phyloP scores from a whole-genome alignment of 306 rosid species.

The Mucuna pruriens region DNA sequence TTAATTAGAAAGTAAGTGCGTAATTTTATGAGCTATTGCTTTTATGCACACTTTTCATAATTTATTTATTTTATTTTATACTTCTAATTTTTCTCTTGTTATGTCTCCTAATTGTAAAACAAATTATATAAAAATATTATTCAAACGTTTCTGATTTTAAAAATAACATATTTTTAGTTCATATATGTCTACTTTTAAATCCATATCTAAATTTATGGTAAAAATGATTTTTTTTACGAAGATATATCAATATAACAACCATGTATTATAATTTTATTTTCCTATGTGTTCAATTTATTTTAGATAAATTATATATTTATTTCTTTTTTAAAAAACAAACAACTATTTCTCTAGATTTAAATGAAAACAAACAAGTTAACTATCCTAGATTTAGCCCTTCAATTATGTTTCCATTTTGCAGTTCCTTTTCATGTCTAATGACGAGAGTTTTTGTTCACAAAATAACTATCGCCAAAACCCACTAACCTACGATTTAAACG shows the following conservation, averaged over 20 bases:
- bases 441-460: neutral
- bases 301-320: neutral
- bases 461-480: neutral
- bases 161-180: neutral
- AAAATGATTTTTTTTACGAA: neutral
- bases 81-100: neutral
- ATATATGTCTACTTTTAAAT: neutral
- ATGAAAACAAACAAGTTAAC: neutral
- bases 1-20: neutral
- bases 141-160: neutral
- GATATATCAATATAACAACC: neutral
- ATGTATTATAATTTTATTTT: neutral
- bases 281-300: neutral
- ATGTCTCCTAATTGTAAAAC: neutral
- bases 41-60: neutral
- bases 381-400: neutral
- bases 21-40: neutral
- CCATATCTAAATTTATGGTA: neutral
- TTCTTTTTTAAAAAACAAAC: neutral
- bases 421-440: neutral
- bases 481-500: neutral
- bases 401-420: neutral
- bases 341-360: neutral
- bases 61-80: neutral
- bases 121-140: neutral